phyloP scores from a whole-genome alignment of 2,329 filamentous ascomycete species.

The Ascomycota sp. region DNA sequence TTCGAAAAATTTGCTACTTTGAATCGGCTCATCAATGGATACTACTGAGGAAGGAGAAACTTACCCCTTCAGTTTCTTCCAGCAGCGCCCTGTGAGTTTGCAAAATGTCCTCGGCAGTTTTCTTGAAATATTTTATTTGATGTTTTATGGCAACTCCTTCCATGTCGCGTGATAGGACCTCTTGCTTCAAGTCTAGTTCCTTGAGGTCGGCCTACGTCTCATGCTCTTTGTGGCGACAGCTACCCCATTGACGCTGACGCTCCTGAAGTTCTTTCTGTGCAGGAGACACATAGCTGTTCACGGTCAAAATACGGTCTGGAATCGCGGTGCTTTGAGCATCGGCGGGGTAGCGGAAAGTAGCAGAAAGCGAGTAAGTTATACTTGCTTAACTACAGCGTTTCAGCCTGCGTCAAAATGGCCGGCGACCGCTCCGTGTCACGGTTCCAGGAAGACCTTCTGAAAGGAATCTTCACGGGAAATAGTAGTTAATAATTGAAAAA shows the following conservation, averaged over 20 bases:
- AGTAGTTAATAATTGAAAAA: no score
- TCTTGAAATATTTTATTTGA: neutral
- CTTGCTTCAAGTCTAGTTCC: neutral
- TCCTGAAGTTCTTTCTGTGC: conserved; percentile 8
- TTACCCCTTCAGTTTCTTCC: conserved; percentile 1
- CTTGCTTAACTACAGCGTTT: conserved; percentile 11
- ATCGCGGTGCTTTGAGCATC: conserved; percentile 8
- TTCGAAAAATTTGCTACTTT: conserved; percentile 10
- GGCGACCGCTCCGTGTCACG: no score
- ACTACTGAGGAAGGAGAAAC: neutral
- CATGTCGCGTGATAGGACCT: neutral
- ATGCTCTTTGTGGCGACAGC: conserved; percentile 5
- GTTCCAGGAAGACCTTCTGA: no score
- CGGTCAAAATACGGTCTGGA: conserved; percentile 6
- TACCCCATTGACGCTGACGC: conserved; percentile 8
- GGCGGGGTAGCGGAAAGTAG: conserved; percentile 11
- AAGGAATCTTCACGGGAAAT: no score
- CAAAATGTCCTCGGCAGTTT: neutral
- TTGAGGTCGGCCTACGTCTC: conserved; percentile 5
- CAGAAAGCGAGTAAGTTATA: conserved; percentile 11
- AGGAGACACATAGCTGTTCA: conserved; percentile 5
- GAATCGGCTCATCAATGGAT: neutral
- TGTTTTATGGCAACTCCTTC: neutral
- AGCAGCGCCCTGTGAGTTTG: neutral
- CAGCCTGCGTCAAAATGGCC: conserved; percentile 3